Evolutionary conservation across 2,329 filamentous ascomycete species (phyloP).

Genomic region (Penicillium sp.): DNA sequence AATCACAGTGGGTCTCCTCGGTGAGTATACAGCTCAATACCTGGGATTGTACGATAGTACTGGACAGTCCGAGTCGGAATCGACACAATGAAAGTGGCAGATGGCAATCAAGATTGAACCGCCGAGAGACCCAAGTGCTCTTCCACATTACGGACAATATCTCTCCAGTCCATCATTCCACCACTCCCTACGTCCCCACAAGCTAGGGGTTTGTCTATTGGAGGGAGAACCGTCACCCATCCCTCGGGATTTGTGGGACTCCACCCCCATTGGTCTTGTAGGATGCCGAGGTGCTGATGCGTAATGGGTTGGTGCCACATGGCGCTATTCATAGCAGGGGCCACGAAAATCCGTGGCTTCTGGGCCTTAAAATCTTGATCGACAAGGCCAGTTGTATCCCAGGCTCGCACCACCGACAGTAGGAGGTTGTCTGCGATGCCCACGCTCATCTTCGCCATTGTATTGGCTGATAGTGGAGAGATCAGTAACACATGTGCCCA

Average conservation of each 20-base stretch:
- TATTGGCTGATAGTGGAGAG: slow-evolving; percentile 80
- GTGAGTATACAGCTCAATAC: slow-evolving; percentile 51
- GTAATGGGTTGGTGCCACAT: slow-evolving; percentile 92
- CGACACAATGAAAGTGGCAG: slow-evolving; percentile 5
- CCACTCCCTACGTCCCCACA: slow-evolving; percentile 82
- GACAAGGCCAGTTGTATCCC: slow-evolving; percentile 71
- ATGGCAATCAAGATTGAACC: background rate
- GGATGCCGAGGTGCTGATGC: slow-evolving; percentile 63
- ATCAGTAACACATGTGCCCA: slow-evolving; percentile 81
- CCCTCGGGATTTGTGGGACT: slow-evolving; percentile 36
- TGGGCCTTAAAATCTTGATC: slow-evolving; percentile 41
- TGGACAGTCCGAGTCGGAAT: slow-evolving; percentile 4
- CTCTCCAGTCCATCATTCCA: slow-evolving; percentile 78
- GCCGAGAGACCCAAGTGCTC: slow-evolving; percentile 60
- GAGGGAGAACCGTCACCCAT: slow-evolving; percentile 71
- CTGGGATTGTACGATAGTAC: slow-evolving; percentile 28
- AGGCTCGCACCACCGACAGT: slow-evolving; percentile 73
- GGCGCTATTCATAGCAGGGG: slow-evolving; percentile 81
- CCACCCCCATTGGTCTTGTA: slow-evolving; percentile 74
- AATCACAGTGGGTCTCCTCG: slow-evolving; percentile 55
- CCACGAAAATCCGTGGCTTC: slow-evolving; percentile 70
- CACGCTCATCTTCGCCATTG: slow-evolving; percentile 75
- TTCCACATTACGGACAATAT: slow-evolving; percentile 68
- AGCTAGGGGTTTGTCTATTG: slow-evolving; percentile 74
- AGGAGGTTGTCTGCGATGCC: slow-evolving; percentile 79